phyloP scores from a whole-genome alignment of 371 early-diverging fungal species.

The Circinella umbellata region DNA sequence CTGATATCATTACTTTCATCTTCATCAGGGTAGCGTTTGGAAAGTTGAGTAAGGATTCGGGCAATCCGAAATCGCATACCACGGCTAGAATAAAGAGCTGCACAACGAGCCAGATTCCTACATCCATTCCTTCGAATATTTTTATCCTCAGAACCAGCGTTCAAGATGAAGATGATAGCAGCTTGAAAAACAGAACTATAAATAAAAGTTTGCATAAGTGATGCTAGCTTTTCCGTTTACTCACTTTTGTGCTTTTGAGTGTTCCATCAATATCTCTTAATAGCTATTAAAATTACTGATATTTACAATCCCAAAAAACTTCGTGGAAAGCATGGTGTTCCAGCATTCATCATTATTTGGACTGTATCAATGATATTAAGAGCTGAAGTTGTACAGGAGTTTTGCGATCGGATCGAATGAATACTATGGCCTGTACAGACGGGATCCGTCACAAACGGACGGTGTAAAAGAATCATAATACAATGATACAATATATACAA shows the following conservation, averaged over 20 bases:
- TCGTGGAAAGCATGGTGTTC: conserved; percentile 36
- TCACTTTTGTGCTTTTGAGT: too few relatives aligned
- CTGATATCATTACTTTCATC: not conserved
- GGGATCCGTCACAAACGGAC: conserved; percentile 19
- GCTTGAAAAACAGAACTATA: conserved; percentile 43
- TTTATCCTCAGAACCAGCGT: conserved; percentile 38
- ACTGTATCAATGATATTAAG: conserved; percentile 23
- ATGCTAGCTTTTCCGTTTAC: too few relatives aligned
- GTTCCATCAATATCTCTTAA: not conserved
- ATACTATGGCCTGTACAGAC: conserved; percentile 14
- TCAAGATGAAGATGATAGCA: conserved; percentile 45
- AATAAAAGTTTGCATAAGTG: not conserved
- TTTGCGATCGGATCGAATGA: conserved; percentile 33
- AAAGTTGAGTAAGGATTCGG: not conserved
- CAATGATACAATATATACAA: conserved; percentile 27
- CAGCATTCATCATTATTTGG: conserved; percentile 20
- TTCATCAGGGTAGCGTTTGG: not conserved
- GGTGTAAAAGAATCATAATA: conserved; percentile 20
- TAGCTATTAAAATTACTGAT: not conserved
- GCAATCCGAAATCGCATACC: not conserved
- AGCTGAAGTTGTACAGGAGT: conserved; percentile 40
- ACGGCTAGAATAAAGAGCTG: conserved; percentile 21
- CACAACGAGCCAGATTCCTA: conserved; percentile 27
- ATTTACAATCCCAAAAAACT: conserved; percentile 43
- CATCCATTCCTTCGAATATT: conserved; percentile 24